A percentile compares a stretch with the other conserved stretches of the same genome.
Conservation (phyloP, 768 basidiomycete genomes). For the Leccinum broughii region DNA sequence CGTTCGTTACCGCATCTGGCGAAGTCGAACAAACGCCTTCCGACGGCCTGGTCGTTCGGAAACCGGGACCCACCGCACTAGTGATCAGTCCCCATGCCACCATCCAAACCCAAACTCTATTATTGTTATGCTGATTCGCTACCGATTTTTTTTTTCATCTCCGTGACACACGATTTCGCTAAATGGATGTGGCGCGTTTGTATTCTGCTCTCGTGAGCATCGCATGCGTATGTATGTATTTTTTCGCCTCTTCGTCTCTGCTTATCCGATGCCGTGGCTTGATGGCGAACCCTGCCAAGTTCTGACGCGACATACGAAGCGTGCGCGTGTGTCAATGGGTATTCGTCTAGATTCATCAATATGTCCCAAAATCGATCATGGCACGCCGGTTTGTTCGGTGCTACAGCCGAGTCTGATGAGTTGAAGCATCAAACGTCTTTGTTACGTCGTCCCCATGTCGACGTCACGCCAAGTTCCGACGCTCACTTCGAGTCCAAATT, state of each 20-base stretch:
- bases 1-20: slow-evolving; percentile 1
- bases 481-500: neutral
- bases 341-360: neutral
- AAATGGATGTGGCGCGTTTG: neutral
- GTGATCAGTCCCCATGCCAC: neutral
- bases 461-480: neutral
- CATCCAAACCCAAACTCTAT: neutral
- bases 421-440: neutral
- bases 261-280: neutral
- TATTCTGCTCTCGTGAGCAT: neutral
- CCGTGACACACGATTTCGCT: neutral
- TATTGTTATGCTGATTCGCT: neutral
- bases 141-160: neutral
- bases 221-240: neutral
- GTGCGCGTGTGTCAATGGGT: neutral
- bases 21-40: neutral
- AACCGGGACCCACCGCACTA: neutral
- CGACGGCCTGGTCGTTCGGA: neutral
- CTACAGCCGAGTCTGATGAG: neutral
- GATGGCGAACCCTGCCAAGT: neutral
- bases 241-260: neutral
- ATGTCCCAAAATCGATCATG: slow-evolving; percentile 2
- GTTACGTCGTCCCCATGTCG: neutral
- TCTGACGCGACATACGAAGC: neutral
- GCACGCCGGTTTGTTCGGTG: neutral